Base-by-base conservation (phyloP, 306 rosid species). In the Inga leiocalycina region DNA sequence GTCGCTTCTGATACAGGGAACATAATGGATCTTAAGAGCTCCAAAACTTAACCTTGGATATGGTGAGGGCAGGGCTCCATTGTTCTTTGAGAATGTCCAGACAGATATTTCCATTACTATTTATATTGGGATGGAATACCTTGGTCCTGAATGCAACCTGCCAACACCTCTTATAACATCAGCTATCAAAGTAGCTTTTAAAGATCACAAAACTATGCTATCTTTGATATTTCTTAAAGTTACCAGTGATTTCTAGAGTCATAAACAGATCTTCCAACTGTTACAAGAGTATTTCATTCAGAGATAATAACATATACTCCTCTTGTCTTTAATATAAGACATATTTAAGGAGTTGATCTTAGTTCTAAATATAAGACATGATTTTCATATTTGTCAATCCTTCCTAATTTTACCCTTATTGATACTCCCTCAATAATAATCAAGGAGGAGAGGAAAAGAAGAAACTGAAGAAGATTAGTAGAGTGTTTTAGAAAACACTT, bases 61-160 rank as follows among this genome's bases (percentile, higher is more conserved):
- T 90, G 84, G 98, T 95, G 75, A 95, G 98, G 67, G 98, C 98
- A 22, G 98, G 98, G 78, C 98, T 95, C 98, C 98, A 95, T 77
- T 95, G 98, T 75, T 95, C 98, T 86, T 95, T 95, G 76, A 95
- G 97, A 71, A 93, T 93, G 88, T 95, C 98, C 72, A 95, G 80
- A 86, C 97, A 95, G 27, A 95, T 95, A 81, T 92, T 95, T 67
- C 98, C 98, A 74, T 91, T 93, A 57, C 92, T 92, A 85, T 90
- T 95, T 77, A 95, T 92, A 73, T 93, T 95, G 37, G 98, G 98
- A 90, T 95, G 98, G 80, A 92, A 93, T 24, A 95, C 98, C 89
- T 89, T 93, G 68, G 98, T 95, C 83, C 88, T 95, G 83, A 95
- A 95, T 74, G 97, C 98, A 85, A 95, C 96, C 98, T 95, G 86